Conservation (phyloP, 768 basidiomycete genomes). For the Kwoniella sp. region DNA sequence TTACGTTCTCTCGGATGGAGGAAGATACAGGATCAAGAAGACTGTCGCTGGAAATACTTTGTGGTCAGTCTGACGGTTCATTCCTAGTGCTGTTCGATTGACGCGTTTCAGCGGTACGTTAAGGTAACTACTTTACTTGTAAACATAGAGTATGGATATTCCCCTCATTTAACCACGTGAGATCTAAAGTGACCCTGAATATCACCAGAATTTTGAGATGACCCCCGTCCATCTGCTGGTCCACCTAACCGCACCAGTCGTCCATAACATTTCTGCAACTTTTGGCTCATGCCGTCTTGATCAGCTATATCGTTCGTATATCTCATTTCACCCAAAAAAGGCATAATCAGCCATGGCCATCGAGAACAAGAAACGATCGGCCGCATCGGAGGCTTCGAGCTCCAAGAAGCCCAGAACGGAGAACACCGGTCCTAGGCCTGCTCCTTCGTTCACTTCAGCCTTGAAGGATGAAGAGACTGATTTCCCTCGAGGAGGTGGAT, state of each 20-base stretch:
- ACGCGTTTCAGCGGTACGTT: background rate
- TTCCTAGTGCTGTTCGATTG: too few relatives aligned
- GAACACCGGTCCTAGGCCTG: constrained; percentile 35
- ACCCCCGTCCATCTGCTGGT: background rate
- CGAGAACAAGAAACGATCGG: constrained; percentile 18
- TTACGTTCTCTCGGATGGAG: background rate
- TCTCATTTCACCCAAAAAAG: background rate
- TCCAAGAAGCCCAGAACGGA: constrained; percentile 22
- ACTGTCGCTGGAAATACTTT: background rate
- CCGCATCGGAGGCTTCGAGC: constrained; percentile 12
- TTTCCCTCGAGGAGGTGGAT: constrained; percentile 94
- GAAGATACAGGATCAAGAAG: background rate
- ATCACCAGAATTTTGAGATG: constrained; percentile 4
- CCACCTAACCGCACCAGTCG: background rate
- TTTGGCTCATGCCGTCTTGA: background rate
- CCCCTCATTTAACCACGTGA: constrained; percentile 1
- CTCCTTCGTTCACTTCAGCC: constrained; percentile 51
- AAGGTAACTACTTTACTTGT: too few relatives aligned
- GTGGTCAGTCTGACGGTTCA: background rate
- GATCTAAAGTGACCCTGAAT: background rate
- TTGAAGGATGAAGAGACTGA: constrained; percentile 69
- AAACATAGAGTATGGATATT: background rate
- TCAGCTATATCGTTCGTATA: background rate
- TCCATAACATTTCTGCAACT: background rate
- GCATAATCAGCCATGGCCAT: constrained; percentile 17